Evolutionary conservation across 176 grass and related monocot genomes (phyloP).

Genomic region (Oryza coarctata): DNA sequence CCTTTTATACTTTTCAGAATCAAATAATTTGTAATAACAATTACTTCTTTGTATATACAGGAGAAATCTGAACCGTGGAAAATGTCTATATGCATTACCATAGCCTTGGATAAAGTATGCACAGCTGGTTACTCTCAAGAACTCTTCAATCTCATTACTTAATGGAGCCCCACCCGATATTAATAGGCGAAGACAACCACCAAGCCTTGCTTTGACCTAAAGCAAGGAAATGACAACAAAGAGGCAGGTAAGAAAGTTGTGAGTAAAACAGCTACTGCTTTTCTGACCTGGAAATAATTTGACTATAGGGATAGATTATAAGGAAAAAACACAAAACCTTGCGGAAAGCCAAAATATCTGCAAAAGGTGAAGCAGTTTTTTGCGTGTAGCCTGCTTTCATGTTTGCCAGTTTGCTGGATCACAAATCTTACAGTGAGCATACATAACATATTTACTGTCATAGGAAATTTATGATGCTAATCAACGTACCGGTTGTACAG

Average conservation of each 20-base stretch:
- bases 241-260: background rate
- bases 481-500: conserved; percentile 82
- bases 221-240: conserved; percentile 35
- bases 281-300: conserved; percentile 3
- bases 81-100: conserved; percentile 51
- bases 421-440: conserved; percentile 27
- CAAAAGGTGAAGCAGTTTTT: conserved; percentile 86
- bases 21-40: background rate
- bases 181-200: conserved; percentile 88
- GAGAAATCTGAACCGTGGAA: conserved; percentile 23
- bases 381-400: conserved; percentile 87
- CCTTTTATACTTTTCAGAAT: conserved; percentile 1
- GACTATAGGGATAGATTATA: background rate
- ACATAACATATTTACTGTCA: conserved; percentile 21
- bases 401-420: conserved; percentile 72
- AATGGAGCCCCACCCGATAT: conserved; percentile 90
- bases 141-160: conserved; percentile 92
- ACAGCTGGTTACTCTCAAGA: conserved; percentile 88
- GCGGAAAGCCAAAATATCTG: conserved; percentile 81
- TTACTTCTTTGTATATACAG: conserved; percentile 31
- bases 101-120: conserved; percentile 91
- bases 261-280: conserved; percentile 20
- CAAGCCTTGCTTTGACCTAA: conserved; percentile 91
- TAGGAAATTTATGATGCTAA: conserved; percentile 37
- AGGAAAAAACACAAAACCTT: conserved; percentile 61